Base-by-base conservation (phyloP, 257 asterid species). In the Vinca minor region DNA sequence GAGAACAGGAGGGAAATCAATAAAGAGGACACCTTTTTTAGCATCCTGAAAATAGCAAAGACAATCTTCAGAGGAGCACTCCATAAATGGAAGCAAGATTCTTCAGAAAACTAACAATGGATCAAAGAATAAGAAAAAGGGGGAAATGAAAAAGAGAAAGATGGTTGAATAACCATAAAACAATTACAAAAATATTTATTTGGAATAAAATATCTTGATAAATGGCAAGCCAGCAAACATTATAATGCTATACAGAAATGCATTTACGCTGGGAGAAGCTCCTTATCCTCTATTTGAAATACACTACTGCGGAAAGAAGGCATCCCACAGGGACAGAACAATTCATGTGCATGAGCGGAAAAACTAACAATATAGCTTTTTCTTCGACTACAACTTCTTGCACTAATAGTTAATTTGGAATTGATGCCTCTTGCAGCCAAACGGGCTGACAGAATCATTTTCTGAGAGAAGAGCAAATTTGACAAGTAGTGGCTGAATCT, bases 1-100 rank as follows among this genome's bases (percentile, higher is more conserved):
- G 62, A 92, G 94, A 68, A 92, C 96, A 50, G 98, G 98, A 74
- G 98, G 98, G 76, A 83, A 89, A 83, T 92, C 96, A 62, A 85
- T 82, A 82, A 92, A 92, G 71, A 92, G 81, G 65, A 89, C 98
- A 60, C 98, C 98, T 81, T 89, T 92, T 83, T 76, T 92, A 34
- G 98, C 98, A 87, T 92, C 98, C 98, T 92, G 76, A 57, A 73
- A 81, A 9, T 28, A 56, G 0, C 21, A 47, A 44, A 25, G 31
- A 2, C 13, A 38, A 8, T 11, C 53, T 69, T 70, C 54, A 35
- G 36, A 28, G 25, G 11, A 29, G 12, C 7, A 64, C 7, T 20
- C 49, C 25, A 52, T 8, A 2, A 64, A 44, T 38, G 23, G 55
- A 32, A 11, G 17, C 26, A 36, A 52, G 48, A 39, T 31, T 6